Evolutionary conservation across 2,329 filamentous ascomycete genomes (phyloP), one percentile per base, ranked within the genome.

Genomic region (Diplodia mutila): DNA sequence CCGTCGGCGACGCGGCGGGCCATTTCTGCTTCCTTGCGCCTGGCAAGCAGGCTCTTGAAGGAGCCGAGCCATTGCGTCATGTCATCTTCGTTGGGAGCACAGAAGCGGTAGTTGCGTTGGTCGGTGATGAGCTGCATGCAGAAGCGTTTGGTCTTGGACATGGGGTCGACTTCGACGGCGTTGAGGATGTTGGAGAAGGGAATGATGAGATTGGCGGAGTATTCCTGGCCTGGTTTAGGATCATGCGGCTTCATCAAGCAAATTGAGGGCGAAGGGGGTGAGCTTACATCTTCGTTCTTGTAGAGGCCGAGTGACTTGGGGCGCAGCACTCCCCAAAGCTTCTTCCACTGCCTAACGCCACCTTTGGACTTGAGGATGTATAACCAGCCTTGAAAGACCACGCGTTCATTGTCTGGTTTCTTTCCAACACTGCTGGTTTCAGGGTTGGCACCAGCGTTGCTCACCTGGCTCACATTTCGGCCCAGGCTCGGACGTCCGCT

Each of bases 51-150:
- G 76, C 93, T 97, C 82, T 98, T 98, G 81, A 97, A 89, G 0
- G 93, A 92, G 2, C 94, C 95, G 0, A 99, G 84, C 81, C 93
- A 97, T 71, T 90, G 90, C 48, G 94, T 89, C 67, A 98, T 82
- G 1, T 86, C 85, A 74, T 97, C 93, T 77, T 99, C 95, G 73
- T 92, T 89, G 23, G 87, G 84, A 0, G 93, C 81, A 70, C 81
- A 83, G 72, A 85, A 82, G 14, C 83, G 78, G 69, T 83, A 83
- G 73, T 83, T 84, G 70, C 82, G 95, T 76, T 98, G 94, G 73
- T 97, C 94, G 42, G 91, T 92, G 74, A 99, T 97, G 73, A 98
- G 86, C 79, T 98, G 94, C 77, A 98, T 85, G 78, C 95, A 98
- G 76, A 91, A 89, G 55, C 85, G 86, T 82, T 97, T 97, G 72